Evolutionary conservation across 1,284 basidiomycete genomes (phyloP).

Genomic region (Farysia itapuensis): DNA sequence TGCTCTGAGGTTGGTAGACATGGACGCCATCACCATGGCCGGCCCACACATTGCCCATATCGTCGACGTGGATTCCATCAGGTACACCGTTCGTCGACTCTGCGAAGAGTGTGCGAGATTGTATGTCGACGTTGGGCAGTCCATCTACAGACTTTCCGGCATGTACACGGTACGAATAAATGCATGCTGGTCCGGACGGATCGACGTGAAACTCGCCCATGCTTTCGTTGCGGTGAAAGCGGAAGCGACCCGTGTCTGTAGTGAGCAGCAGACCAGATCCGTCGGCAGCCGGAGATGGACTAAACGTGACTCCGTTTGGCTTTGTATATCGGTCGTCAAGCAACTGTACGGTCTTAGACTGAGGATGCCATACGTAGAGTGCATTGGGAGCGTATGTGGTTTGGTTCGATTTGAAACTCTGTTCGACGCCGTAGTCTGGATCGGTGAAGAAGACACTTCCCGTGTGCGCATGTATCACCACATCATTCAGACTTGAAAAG

Average conservation of each 20-base stretch:
- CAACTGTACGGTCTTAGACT: slow-evolving; percentile 15
- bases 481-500: slow-evolving; percentile 43
- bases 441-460: slow-evolving; percentile 40
- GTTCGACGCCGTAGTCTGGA: slow-evolving; percentile 44
- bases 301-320: slow-evolving; percentile 40
- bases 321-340: slow-evolving; percentile 30
- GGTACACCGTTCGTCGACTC: slow-evolving; percentile 24
- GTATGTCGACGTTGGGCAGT: slow-evolving; percentile 12
- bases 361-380: slow-evolving; percentile 32
- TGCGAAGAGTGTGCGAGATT: slow-evolving; percentile 14
- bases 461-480: slow-evolving; percentile 27
- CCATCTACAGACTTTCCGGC: slow-evolving; percentile 14
- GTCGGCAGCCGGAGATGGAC: too few species aligned
- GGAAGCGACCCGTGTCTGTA: too few species aligned
- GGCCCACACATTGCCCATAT: slow-evolving; percentile 33
- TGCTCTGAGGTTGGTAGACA: slow-evolving; percentile 22
- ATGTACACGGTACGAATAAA: slow-evolving; percentile 20
- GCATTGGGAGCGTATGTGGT: slow-evolving; percentile 35
- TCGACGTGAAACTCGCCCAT: too few species aligned
- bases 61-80: slow-evolving; percentile 35
- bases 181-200: too few species aligned
- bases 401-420: slow-evolving; percentile 22
- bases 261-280: too few species aligned
- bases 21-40: slow-evolving; percentile 39
- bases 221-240: too few species aligned